Base-by-base conservation (phyloP, 345 rosid genomes). In the Odontarrhena argentea region DNA sequence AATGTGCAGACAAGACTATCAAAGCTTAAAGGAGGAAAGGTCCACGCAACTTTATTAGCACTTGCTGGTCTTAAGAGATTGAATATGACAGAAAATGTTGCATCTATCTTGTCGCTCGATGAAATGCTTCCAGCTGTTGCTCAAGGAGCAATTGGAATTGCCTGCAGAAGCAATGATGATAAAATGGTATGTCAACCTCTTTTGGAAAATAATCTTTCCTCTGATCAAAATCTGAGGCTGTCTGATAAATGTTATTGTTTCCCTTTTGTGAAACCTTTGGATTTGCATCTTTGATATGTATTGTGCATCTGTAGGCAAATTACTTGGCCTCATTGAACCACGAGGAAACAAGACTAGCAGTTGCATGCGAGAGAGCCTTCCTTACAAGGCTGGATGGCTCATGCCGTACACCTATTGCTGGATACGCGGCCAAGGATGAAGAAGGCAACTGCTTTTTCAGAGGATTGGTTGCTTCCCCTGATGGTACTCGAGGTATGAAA, bases 111-210 rank as follows among this genome's bases (percentile, higher is more conserved):
- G 54, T 70, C 97, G 26, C 77, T 91, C 1, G 87, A 91, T 56
- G 96, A 91, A 61, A 94, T 94, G 97, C 97, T 94, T 68, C 99
- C 99, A 8, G 99, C 99, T 44, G 99, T 94, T 84, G 99, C 99
- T 63, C 99, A 94, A 76, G 99, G 99, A 24, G 99, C 99, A 7
- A 94, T 94, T 54, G 99, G 99, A 65, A 91, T 94, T 70, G 97
- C 99, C 32, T 91, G 99, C 74, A 81, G 96, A 76, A 86, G 67
- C 26, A 73, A 76, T 72, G 93, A 94, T 47, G 86, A 86, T 53
- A 94, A 82, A 85, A 94, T 91, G 96, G 99, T 94, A 68, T 35
- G 74, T 60, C 51, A 43, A 54, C 13, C 26, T 63, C 64, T 55
- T 47, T 45, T 55, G 63, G 14, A 34, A 60, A 34, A 18, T 4